Base-by-base conservation (phyloP, 2,329 filamentous ascomycete genomes). In the Clonostachys byssicola region DNA sequence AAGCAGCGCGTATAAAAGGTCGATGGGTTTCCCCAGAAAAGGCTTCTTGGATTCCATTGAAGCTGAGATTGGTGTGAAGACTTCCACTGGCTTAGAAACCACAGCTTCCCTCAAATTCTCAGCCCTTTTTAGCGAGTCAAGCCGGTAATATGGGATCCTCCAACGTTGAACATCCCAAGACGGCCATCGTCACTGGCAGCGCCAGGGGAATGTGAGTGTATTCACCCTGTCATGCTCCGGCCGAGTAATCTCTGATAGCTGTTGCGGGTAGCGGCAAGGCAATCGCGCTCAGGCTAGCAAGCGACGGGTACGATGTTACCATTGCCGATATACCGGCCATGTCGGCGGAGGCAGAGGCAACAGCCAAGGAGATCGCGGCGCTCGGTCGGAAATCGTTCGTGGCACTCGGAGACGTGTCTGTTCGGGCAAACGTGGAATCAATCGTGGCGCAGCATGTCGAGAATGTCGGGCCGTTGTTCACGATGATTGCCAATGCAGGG, bases 251-350 rank as follows among this genome's bases (percentile, higher is more conserved):
- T 12, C 17, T 20, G 39, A 16, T 12, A 18, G 30, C 16, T 10
- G 7, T 43, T n/a, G 6, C 12, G 18, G 14, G 12, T 17, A 83
- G 81, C 52, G 82, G 82, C 42, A 80, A 78, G 55, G 74, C 80
- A 17, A 83, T 85, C 46, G 83, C 82, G 16, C 64, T 84, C 8
- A 79, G 83, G 4, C 72, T 88, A 14, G 83, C 83, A 6, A 64
- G 71, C 18, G 84, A 87, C 51, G 83, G 83, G 46, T 88, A 86
- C 64, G 72, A 81, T 53, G 69, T 88, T 44, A 84, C 80, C 56
- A 68, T 88, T 52, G 18, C 33, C 13, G 43, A 45, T 33, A 17
- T 45, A 12, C 34, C 43, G n/a, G 36, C 43, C 17, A 30, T 30
- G 23, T 38, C 20, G 10, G 53, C 70, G 5, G 73, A 67, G 2